Evolutionary conservation across 805 yeast species (phyloP).

Genomic region (Komagataella ulmi): DNA sequence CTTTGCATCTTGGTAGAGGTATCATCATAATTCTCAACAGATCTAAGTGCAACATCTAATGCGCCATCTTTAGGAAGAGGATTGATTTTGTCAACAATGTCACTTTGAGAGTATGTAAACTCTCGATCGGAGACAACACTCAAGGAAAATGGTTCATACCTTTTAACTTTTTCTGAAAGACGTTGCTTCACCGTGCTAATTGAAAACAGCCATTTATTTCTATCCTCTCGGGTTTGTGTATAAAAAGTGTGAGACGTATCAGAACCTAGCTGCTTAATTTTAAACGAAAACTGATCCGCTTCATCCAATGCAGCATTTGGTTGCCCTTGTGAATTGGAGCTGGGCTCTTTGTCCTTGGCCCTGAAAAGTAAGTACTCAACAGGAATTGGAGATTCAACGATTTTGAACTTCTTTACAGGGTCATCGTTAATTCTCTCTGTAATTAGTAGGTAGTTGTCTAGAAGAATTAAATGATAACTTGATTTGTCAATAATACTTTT

Average conservation of each 20-base stretch:
- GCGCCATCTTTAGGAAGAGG: not conserved
- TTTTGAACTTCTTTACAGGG: constrained; percentile 16
- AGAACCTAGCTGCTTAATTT: constrained; percentile 45
- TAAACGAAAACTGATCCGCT: constrained; percentile 21
- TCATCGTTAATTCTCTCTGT: constrained; percentile 37
- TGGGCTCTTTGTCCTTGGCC: constrained; percentile 17
- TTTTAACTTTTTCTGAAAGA: not conserved
- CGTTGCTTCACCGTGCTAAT: not conserved
- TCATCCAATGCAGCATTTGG: not conserved
- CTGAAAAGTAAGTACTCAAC: constrained; percentile 44
- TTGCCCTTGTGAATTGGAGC: not conserved
- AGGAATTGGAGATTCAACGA: constrained; percentile 48
- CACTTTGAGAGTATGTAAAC: not conserved
- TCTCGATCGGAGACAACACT: not conserved
- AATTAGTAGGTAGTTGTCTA: constrained; percentile 61
- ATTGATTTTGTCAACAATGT: not conserved
- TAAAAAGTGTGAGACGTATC: constrained; percentile 38
- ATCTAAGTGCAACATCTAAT: not conserved
- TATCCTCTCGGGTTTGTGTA: constrained; percentile 14
- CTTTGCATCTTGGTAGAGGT: constrained; percentile 11
- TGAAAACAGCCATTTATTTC: constrained; percentile 1
- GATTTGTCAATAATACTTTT: constrained; percentile 27
- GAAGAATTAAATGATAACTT: constrained; percentile 36
- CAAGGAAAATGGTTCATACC: not conserved
- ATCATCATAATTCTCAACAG: constrained; percentile 5